These are phyloP conservation scores for Monilinia fructicola DNA, from an alignment of 2,329 filamentous ascomycete genomes.

Conservation along the genomic window DNA sequence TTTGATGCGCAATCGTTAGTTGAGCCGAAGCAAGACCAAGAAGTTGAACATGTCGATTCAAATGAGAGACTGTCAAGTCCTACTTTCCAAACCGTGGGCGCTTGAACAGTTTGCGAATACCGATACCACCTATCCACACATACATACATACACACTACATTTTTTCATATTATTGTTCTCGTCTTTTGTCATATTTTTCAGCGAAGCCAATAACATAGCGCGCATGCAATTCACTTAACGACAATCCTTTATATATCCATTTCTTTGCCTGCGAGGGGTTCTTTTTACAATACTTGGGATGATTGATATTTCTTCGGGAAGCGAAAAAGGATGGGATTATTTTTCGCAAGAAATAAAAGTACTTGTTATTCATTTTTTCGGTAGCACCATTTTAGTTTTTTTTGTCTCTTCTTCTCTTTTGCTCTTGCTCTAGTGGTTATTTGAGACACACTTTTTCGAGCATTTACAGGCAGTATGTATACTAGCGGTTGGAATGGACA, in stretches of 20 bases:
- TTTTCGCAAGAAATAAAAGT: constrained; percentile 18
- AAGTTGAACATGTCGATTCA: background rate
- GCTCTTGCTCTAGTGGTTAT: constrained; percentile 13
- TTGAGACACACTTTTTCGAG: constrained; percentile 13
- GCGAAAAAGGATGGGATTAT: constrained; percentile 8
- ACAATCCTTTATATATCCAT: constrained; percentile 24
- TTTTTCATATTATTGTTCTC: constrained; percentile 13
- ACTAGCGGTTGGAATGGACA: constrained; percentile 9
- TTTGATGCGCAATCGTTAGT: constrained; percentile 11
- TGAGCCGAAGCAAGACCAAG: constrained; percentile 1
- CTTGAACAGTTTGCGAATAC: background rate
- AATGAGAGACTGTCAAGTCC: constrained; percentile 19
- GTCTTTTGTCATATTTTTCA: constrained; percentile 15
- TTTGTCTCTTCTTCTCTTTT: background rate
- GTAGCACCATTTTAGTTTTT: constrained; percentile 8
- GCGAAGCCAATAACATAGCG: constrained; percentile 10
- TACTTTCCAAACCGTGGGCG: background rate
- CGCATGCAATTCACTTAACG: constrained; percentile 12
- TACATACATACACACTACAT: background rate
- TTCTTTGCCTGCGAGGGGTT: constrained; percentile 13
- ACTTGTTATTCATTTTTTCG: constrained; percentile 9
- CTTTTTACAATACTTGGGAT: constrained; percentile 12
- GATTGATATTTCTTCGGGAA: constrained; percentile 14
- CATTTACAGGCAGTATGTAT: constrained; percentile 15
- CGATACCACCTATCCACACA: background rate